Percentiles rank a stretch among this genome's conserved stretches.
These are phyloP conservation scores for Trametes cubensis DNA, from an alignment of 768 basidiomycete species.

Conservation along the genomic window DNA sequence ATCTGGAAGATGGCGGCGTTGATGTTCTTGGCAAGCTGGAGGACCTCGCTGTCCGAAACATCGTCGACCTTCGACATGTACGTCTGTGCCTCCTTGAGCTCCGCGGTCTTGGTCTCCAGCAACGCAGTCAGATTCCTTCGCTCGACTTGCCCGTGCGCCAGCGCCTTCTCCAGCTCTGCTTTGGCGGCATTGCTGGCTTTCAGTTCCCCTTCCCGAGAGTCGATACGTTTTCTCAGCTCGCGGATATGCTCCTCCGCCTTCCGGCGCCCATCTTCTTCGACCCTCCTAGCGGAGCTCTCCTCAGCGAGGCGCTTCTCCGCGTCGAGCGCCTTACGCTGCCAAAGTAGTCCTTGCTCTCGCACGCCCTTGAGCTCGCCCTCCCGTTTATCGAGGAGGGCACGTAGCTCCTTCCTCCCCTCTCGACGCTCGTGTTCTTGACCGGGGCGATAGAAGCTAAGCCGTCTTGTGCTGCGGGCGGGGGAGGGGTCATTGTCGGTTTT, in stretches of 20 bases:
- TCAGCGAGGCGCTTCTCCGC: background rate
- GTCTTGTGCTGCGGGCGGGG: no score
- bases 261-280: background rate
- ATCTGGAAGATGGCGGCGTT: conserved; percentile 54
- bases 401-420: background rate
- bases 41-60: conserved; percentile 50
- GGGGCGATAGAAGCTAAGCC: no score
- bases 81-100: conserved; percentile 50
- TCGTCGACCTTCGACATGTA: conserved; percentile 49
- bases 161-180: conserved; percentile 4
- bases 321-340: background rate
- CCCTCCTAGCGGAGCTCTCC: background rate
- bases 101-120: conserved; percentile 43
- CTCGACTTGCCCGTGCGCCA: background rate
- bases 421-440: no score
- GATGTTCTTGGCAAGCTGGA: conserved; percentile 45
- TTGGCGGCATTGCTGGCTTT: background rate
- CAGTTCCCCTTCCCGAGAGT: background rate
- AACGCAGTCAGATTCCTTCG: conserved; percentile 8
- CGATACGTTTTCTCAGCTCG: background rate
- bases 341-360: background rate
- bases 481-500: background rate
- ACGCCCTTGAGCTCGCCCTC: background rate
- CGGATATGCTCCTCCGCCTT: background rate
- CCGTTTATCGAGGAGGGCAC: background rate